Base-by-base conservation (phyloP, 768 basidiomycete genomes). In the Tubosaeta sp. region DNA sequence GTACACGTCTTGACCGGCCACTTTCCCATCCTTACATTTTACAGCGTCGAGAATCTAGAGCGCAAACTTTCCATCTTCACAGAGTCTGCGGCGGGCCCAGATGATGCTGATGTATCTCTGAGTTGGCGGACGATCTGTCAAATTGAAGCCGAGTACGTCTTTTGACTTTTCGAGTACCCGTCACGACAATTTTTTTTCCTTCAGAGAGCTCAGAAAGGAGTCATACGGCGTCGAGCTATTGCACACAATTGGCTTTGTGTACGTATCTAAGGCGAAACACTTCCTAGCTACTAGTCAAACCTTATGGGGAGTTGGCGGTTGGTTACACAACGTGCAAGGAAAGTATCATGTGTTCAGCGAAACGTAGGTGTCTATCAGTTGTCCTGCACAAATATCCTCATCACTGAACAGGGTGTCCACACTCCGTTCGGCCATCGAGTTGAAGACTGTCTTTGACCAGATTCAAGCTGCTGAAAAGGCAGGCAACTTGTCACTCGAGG, bases 271-370 rank as follows among this genome's bases (percentile, higher is more conserved):
- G 65, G 82, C 86, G 6, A 92, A 89, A 63, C 90, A 93, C 32
- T 84, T 84, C 61, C 76, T 90, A 0, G 92, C 91, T 0, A 83
- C 87, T 16, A 74, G 81, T 70, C 56, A 82, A 75, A 75, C 83
- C 0, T 72, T 81, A 11, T 73, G 92, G 44, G 92, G 92, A 24
- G 85, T 95, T 14, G 92, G 92, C 12, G 92, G 93, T 7, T 95
- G 92, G 92, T 65, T 94, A 51, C 92, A 94, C 67, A 90, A 90
- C 49, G 89, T 93, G 3, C 89, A 91, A 66, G 89, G 88, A 12
- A 93, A 91, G 71, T 94, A 92, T 44, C 91, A 94, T 62, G 87
- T 94, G 16, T 89, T 95, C 69, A 92, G 90, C 64, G 91, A 94
- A 73, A 93, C 90, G 88, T 90, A 56, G 59, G 88, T 75, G 32